Evolutionary conservation across 1,284 basidiomycete species (phyloP), one percentile per base, ranked within the genome.

Genomic region (Serendipita sp.): DNA sequence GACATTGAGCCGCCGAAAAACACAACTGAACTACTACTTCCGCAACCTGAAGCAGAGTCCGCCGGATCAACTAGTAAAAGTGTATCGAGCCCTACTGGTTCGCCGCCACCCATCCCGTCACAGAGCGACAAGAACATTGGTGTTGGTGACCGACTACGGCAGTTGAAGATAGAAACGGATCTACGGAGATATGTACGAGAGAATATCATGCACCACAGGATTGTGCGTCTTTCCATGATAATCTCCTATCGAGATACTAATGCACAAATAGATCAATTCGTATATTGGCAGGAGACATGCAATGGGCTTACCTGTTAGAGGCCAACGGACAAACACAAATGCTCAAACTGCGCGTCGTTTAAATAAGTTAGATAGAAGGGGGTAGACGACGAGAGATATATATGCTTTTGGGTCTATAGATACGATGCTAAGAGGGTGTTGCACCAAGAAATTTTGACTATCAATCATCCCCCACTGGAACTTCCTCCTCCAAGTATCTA

Each of bases 401-500:
- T 49, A 29, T 17, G n/a, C 29, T 5, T 49, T 22, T 22, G 22
- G 22, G 22, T 22, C n/a, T 49, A 49, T 17, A 49, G 17, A 49
- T 38, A 38, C 38, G 38, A 38, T 38, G 38, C 38, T 38, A 38
- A 5, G 38, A 38, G 38, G 12, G 38, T 38, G 12, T 13, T 38
- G 38, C 38, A 38, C 38, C 12, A 38, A 22, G 6, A 38, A 38
- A 5, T 38, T 13, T 38, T 38, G 38, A 38, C 5, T 38, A 63
- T 67, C 78, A 91, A 73, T 91, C 88, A 68, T 91, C 88, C 65
- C 84, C 88, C 26, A 85, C 78, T 3, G 88, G 88, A 17, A 90
- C 82, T 72, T 99, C 94, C 73, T 99, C 96, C 71, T 99, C 95
- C 66, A 99, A 75, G 71, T 95, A 88, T 72, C 93, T 90, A 64